Evolutionary conservation across 106 monocot genomes (phyloP).

Genomic region (Alisma plantagoaquatica): DNA sequence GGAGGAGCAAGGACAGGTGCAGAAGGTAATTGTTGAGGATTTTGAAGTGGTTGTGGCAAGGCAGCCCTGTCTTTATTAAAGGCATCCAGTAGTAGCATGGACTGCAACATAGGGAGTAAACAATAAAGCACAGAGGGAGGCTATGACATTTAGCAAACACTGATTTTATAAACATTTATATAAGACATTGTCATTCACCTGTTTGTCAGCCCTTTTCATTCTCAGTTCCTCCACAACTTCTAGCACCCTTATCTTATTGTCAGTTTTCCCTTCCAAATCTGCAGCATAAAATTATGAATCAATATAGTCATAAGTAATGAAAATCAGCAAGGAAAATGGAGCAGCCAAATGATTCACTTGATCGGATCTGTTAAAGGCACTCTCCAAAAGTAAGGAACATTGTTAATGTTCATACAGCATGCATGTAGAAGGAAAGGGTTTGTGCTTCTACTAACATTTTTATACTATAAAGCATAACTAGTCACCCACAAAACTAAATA

Average conservation of each 20-base stretch:
- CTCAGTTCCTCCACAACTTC: constrained; percentile 81
- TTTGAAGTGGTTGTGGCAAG: constrained; percentile 66
- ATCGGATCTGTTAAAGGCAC: no score
- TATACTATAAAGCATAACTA: no score
- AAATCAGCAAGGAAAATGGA: constrained; percentile 2
- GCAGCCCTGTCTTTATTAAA: constrained; percentile 86
- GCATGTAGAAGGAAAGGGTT: no score
- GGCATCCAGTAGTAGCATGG: constrained; percentile 82
- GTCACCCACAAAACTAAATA: no score
- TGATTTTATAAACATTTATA: no score
- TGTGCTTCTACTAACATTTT: no score
- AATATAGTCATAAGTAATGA: background rate
- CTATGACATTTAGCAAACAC: no score
- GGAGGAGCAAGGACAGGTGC: constrained; percentile 37
- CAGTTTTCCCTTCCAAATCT: constrained; percentile 90
- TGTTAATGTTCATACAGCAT: no score
- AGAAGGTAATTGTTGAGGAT: constrained; percentile 34
- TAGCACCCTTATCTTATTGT: constrained; percentile 65
- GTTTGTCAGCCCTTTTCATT: constrained; percentile 78
- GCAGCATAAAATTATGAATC: constrained; percentile 1
- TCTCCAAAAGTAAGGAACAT: no score
- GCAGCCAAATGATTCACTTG: no score
- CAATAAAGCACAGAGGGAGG: no score
- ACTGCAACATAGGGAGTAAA: constrained; percentile 41
- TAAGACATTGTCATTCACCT: no score